Conservation (phyloP, 495 filamentous ascomycete genomes). For the Neurospora sp. region DNA sequence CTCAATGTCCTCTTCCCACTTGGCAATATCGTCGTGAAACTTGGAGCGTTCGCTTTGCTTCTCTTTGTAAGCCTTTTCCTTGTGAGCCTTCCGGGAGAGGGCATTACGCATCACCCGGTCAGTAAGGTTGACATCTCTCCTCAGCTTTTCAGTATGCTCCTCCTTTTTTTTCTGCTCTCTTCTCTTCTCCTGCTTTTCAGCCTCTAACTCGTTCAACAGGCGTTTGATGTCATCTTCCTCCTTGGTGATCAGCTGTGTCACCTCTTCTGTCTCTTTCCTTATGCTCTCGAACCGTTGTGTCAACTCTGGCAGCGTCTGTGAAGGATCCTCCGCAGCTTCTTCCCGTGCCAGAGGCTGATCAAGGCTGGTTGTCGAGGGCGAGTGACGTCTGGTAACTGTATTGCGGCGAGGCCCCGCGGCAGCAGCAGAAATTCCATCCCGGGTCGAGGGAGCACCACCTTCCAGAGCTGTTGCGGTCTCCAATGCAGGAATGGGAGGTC, state of each 20-base stretch:
- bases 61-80: slow-evolving; percentile 68
- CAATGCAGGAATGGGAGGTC: slow-evolving; percentile 34
- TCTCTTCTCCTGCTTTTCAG: slow-evolving; percentile 59
- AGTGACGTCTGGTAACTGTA: slow-evolving; percentile 63
- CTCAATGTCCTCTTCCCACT: slow-evolving; percentile 47
- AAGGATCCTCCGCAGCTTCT: slow-evolving; percentile 31
- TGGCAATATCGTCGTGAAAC: slow-evolving; percentile 43
- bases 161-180: slow-evolving; percentile 75
- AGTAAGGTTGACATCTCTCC: slow-evolving; percentile 66
- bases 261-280: slow-evolving; percentile 58
- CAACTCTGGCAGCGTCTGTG: slow-evolving; percentile 42
- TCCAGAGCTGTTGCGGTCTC: slow-evolving; percentile 47
- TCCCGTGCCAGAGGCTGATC: slow-evolving; percentile 43
- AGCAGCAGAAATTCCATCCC: slow-evolving; percentile 50
- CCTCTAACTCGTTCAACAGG: slow-evolving; percentile 65
- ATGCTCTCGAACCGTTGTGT: slow-evolving; percentile 63
- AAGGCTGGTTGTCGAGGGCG: slow-evolving; percentile 55
- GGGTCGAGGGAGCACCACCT: slow-evolving; percentile 41
- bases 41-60: slow-evolving; percentile 56
- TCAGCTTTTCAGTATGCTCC: slow-evolving; percentile 69
- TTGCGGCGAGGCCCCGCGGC: slow-evolving; percentile 52
- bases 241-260: slow-evolving; percentile 40
- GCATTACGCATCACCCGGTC: slow-evolving; percentile 79
- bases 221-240: slow-evolving; percentile 60
- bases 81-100: slow-evolving; percentile 66